phyloP scores from a whole-genome alignment of 257 asterid species.

The Coffea canephora region DNA sequence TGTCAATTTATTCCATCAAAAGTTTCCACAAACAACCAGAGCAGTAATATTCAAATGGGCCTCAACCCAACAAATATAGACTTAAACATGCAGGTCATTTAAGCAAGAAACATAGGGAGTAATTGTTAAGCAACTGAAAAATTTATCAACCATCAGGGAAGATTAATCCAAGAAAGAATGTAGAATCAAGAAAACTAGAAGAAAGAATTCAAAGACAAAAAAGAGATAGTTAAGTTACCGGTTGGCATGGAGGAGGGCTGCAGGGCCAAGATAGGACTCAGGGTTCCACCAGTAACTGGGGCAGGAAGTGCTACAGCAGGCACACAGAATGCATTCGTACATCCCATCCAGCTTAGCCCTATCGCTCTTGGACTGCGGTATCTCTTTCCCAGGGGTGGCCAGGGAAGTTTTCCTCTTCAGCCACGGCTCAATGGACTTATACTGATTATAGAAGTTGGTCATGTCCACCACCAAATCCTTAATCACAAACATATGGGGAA shows the following conservation, averaged over 20 bases:
- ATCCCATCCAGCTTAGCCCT: conserved; percentile 93
- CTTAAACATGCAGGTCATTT: neutral
- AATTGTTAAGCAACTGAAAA: neutral
- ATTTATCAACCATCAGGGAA: neutral
- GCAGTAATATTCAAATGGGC: neutral
- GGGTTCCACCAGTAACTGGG: conserved; percentile 99
- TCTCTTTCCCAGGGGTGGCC: conserved; percentile 63
- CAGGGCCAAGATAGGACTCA: conserved; percentile 93
- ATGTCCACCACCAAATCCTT: conserved; percentile 97
- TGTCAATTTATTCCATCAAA: neutral
- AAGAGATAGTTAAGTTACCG: conserved; percentile 33
- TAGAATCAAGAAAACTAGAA: neutral
- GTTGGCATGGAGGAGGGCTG: conserved; percentile 91
- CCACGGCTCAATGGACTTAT: conserved; percentile 96
- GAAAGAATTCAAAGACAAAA: too few relatives aligned
- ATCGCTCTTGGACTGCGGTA: conserved; percentile 75
- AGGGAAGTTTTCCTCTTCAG: conserved; percentile 76
- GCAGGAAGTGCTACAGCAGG: conserved; percentile 94
- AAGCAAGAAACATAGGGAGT: neutral
- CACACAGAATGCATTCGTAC: conserved; percentile 95
- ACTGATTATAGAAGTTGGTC: conserved; percentile 93
- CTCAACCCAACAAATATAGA: neutral
- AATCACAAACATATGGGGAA: conserved; percentile 94
- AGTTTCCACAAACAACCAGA: neutral
- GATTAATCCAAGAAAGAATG: neutral